A percentile compares a stretch with the other conserved stretches of the same genome.
Conservation (phyloP, 345 rosid species). For the Lepidium africanum region DNA sequence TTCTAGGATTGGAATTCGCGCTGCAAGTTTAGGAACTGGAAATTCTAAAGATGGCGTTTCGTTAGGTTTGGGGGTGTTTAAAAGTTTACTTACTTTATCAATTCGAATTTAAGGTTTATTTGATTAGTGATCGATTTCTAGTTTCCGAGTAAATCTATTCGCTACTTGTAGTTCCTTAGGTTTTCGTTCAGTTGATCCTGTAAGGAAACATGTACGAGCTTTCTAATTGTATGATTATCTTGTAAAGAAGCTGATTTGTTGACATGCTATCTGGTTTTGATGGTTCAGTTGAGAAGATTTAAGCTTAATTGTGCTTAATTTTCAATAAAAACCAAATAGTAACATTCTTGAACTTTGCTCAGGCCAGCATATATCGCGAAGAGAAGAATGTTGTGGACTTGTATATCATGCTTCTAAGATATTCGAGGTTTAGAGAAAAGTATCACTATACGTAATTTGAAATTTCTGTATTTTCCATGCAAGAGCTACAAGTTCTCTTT, state of each 20-base stretch:
- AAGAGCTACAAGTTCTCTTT: conserved; percentile 7
- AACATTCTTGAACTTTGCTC: conserved; percentile 12
- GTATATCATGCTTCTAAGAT: conserved; percentile 83
- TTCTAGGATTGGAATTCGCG: background rate
- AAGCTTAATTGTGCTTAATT: background rate
- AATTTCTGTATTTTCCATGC: background rate
- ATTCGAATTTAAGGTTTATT: background rate
- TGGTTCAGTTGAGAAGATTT: background rate
- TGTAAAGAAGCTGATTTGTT: background rate
- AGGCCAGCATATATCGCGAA: conserved; percentile 74
- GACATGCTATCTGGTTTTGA: background rate
- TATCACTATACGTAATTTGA: background rate
- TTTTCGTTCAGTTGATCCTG: background rate
- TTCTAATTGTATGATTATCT: background rate
- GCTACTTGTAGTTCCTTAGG: background rate
- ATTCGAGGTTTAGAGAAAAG: conserved; percentile 51
- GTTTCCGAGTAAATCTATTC: conserved; percentile 1
- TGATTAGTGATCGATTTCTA: background rate
- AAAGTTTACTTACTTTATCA: background rate
- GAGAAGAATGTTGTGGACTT: conserved; percentile 88
- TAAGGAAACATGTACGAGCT: background rate
- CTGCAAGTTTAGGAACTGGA: background rate
- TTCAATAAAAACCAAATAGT: background rate
- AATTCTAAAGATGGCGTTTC: background rate
- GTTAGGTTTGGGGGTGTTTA: background rate